phyloP scores from a whole-genome alignment of 306 rosid genomes.

The Gynostemma pentaphyllum region DNA sequence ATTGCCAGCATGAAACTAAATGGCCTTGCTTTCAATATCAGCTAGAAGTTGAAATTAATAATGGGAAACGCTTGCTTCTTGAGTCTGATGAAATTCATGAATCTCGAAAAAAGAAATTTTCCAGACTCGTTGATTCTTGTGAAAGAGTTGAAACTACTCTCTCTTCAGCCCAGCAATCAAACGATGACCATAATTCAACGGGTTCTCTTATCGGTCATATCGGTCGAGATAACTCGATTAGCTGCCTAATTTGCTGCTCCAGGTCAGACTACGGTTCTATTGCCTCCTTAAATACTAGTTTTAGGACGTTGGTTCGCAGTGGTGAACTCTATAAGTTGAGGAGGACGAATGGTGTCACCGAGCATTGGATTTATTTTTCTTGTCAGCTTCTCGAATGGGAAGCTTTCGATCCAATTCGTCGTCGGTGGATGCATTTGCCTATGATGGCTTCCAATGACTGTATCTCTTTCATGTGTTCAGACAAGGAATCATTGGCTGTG shows the following conservation, averaged over 20 bases:
- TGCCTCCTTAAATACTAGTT: constrained; percentile 53
- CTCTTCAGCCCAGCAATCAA: constrained; percentile 23
- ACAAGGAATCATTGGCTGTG: constrained; percentile 81
- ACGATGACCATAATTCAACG: constrained; percentile 19
- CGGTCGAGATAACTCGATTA: constrained; percentile 61
- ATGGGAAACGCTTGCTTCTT: constrained; percentile 34
- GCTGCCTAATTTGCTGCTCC: constrained; percentile 62
- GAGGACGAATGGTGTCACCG: constrained; percentile 47
- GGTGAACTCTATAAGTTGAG: constrained; percentile 69
- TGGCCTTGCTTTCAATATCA: constrained; percentile 48
- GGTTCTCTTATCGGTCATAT: constrained; percentile 34
- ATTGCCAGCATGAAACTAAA: constrained; percentile 49
- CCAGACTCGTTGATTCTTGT: constrained; percentile 28
- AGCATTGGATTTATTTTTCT: constrained; percentile 82
- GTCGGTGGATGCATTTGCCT: constrained; percentile 75
- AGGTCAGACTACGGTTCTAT: constrained; percentile 69
- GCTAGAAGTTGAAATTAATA: constrained; percentile 31
- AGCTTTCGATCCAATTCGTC: constrained; percentile 63
- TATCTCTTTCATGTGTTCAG: constrained; percentile 48
- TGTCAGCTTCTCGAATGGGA: constrained; percentile 72
- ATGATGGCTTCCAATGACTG: constrained; percentile 75
- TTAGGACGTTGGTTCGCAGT: constrained; percentile 37
- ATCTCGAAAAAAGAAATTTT: constrained; percentile 30
- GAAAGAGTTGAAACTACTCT: constrained; percentile 20
- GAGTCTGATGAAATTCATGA: constrained; percentile 29